Evolutionary conservation across 1,284 basidiomycete genomes (phyloP).

Genomic region (Leccinum subatratum): DNA sequence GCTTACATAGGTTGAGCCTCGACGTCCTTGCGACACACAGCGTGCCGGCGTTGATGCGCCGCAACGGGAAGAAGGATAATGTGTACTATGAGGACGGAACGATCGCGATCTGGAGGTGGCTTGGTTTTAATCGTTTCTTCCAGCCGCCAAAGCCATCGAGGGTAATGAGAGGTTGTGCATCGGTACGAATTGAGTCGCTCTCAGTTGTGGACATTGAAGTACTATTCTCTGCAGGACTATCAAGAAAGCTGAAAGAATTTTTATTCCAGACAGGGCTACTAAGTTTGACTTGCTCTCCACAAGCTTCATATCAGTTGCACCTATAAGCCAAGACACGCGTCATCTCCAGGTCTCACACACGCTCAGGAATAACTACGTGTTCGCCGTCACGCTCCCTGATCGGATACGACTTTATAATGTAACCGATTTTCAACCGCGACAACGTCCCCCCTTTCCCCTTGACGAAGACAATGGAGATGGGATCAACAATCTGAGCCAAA

Average conservation of each 20-base stretch:
- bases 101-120: conserved; percentile 62
- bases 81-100: conserved; percentile 46
- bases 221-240: conserved; percentile 50
- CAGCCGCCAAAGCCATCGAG: conserved; percentile 38
- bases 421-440: conserved; percentile 40
- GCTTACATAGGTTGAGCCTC: conserved; percentile 46
- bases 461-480: conserved; percentile 20
- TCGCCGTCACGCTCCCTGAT: conserved; percentile 43
- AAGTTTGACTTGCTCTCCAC: conserved; percentile 14
- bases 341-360: conserved; percentile 46
- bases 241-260: conserved; percentile 56
- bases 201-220: conserved; percentile 10
- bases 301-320: conserved; percentile 54
- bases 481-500: conserved; percentile 13
- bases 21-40: conserved; percentile 61
- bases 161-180: conserved; percentile 53
- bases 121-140: conserved; percentile 62
- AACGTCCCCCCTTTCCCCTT: conserved; percentile 23
- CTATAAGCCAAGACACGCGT: conserved; percentile 38
- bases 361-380: conserved; percentile 46
- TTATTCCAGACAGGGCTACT: background rate
- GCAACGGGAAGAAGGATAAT: conserved; percentile 29
- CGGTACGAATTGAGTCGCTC: conserved; percentile 41
- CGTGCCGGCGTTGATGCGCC: conserved; percentile 53
- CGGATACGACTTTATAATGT: conserved; percentile 46